Conservation (phyloP, 306 rosid species). For the Lathyrus oleraceus region DNA sequence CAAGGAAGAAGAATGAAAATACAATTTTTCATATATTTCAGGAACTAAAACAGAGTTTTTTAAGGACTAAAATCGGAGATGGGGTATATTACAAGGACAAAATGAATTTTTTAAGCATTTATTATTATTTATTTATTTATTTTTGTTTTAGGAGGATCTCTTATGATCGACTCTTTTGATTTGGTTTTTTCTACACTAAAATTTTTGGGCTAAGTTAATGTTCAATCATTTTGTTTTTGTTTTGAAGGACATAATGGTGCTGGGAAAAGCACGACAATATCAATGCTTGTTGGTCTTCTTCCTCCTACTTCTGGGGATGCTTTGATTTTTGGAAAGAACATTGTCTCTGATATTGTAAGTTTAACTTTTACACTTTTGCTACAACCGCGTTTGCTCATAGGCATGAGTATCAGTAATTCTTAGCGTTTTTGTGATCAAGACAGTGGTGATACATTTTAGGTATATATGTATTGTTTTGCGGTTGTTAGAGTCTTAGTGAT, state of each 20-base stretch:
- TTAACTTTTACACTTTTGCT: conserved; percentile 39
- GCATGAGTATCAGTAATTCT: not conserved
- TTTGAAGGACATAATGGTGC: conserved; percentile 94
- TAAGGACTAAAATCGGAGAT: not conserved
- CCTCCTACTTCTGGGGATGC: conserved; percentile 96
- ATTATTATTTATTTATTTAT: not conserved
- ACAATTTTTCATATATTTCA: not conserved
- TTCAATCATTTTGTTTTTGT: conserved; percentile 29
- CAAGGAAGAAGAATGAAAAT: not conserved
- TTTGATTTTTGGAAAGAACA: conserved; percentile 82
- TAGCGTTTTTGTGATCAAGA: conserved; percentile 12
- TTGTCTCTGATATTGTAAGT: conserved; percentile 73
- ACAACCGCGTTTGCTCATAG: not conserved
- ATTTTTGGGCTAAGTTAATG: not conserved
- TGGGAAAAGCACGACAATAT: conserved; percentile 94
- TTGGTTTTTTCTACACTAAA: conserved; percentile 9
- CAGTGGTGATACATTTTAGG: not conserved
- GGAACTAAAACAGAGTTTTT: not conserved
- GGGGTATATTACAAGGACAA: not conserved
- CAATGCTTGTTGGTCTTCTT: conserved; percentile 97
- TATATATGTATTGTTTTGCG: not conserved
- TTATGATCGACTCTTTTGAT: conserved; percentile 10
- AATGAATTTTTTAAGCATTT: not conserved
- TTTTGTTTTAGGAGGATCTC: conserved; percentile 14
- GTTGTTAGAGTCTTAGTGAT: not conserved